phyloP scores from a whole-genome alignment of 306 rosid genomes.

The Vigna radiata region DNA sequence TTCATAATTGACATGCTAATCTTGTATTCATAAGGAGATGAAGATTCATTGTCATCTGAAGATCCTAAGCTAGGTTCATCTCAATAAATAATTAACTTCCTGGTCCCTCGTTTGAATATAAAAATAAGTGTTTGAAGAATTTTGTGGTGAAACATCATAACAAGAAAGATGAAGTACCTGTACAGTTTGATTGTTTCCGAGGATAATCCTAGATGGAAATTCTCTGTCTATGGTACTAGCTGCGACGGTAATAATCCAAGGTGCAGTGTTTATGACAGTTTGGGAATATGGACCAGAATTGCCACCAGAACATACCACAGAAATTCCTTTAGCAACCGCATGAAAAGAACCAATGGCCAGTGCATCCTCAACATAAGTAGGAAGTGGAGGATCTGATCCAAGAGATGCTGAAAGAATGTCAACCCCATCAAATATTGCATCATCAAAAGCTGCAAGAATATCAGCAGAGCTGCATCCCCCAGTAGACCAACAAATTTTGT shows the following conservation, averaged over 20 bases:
- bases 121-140: neutral
- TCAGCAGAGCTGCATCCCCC: conserved; percentile 69
- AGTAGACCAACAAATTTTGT: conserved; percentile 69
- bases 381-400: conserved; percentile 63
- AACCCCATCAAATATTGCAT: conserved; percentile 66
- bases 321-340: conserved; percentile 61
- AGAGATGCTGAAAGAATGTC: conserved; percentile 63
- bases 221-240: conserved; percentile 70
- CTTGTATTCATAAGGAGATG: neutral
- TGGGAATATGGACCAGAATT: conserved; percentile 71
- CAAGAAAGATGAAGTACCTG: conserved; percentile 52
- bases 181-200: conserved; percentile 71
- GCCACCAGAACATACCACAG: conserved; percentile 68
- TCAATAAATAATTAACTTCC: neutral
- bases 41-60: neutral
- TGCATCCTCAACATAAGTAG: conserved; percentile 60
- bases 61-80: neutral
- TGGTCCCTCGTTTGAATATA: conserved; percentile 1
- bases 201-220: conserved; percentile 51
- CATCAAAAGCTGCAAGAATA: conserved; percentile 73
- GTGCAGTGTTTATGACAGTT: conserved; percentile 66
- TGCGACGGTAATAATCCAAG: conserved; percentile 69
- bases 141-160: neutral
- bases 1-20: neutral
- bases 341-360: conserved; percentile 69